These are phyloP conservation scores for Arthrobotrys entomopaga DNA, from an alignment of 2,329 filamentous ascomycete species.

Conservation along the genomic window DNA sequence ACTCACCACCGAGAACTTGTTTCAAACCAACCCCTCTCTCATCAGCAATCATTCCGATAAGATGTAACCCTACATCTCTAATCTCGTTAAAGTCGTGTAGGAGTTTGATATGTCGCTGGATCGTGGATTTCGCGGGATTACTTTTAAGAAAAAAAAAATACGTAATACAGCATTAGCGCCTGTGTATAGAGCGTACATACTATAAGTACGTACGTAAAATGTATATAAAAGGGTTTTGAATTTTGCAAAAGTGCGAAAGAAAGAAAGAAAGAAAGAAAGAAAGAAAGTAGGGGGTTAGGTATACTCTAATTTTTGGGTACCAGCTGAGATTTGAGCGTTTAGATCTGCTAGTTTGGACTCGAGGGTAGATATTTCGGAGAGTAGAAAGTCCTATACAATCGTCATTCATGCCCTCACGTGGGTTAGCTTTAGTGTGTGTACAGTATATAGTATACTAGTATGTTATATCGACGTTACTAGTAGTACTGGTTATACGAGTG, in stretches of 20 bases:
- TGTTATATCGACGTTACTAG: too few species aligned
- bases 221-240: too few species aligned
- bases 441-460: too few species aligned
- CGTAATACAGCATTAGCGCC: too few species aligned
- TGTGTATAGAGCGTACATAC: too few species aligned
- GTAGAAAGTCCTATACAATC: conserved; percentile 61
- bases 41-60: conserved; percentile 76
- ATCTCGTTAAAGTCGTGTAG: conserved; percentile 78
- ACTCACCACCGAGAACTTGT: conserved; percentile 61
- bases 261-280: too few species aligned
- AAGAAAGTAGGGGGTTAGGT: background rate
- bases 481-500: too few species aligned
- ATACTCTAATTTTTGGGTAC: conserved; percentile 60
- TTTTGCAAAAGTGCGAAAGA: too few species aligned
- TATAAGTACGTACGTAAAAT: too few species aligned
- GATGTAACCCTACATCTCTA: conserved; percentile 73
- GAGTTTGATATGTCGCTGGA: conserved; percentile 72
- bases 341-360: conserved; percentile 63
- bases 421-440: too few species aligned
- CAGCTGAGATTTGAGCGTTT: conserved; percentile 61
- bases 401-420: too few species aligned
- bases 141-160: conserved; percentile 57
- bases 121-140: conserved; percentile 66
- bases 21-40: conserved; percentile 68
- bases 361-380: conserved; percentile 65